These are phyloP conservation scores for Tieghemostelium lacteum DNA, from an alignment of 78 protist species.

Conservation along the genomic window DNA sequence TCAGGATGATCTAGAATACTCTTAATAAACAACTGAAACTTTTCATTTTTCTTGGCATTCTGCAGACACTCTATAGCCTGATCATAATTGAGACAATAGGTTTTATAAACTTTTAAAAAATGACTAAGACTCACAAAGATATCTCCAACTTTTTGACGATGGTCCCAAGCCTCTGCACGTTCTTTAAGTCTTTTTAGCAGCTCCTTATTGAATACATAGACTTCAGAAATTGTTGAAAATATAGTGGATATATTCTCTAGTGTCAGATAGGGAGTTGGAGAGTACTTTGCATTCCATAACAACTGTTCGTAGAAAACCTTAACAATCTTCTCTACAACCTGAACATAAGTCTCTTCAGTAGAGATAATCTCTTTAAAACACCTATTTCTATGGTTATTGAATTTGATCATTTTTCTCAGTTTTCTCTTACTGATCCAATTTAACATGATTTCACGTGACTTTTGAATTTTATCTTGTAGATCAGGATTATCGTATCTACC, in stretches of 20 bases:
- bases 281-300: constrained; percentile 39
- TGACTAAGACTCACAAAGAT: constrained; percentile 29
- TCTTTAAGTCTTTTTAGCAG: constrained; percentile 5
- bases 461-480: background rate
- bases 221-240: constrained; percentile 38
- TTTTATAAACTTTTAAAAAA: constrained; percentile 42
- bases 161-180: constrained; percentile 12
- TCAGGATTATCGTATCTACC: constrained; percentile 40
- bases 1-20: constrained; percentile 66
- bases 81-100: constrained; percentile 58
- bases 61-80: constrained; percentile 36
- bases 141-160: constrained; percentile 59
- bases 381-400: constrained; percentile 33
- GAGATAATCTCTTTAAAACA: constrained; percentile 56
- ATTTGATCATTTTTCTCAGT: constrained; percentile 34
- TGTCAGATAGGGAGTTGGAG: constrained; percentile 64
- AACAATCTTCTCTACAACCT: constrained; percentile 36
- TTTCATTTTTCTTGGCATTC: constrained; percentile 50
- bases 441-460: constrained; percentile 13
- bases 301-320: constrained; percentile 55
- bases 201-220: constrained; percentile 56
- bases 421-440: constrained; percentile 2
- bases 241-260: constrained; percentile 35
- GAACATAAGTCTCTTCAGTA: constrained; percentile 44
- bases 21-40: constrained; percentile 26